Base-by-base conservation (phyloP, 106 monocot species). In the Narthecium ossifragum region DNA sequence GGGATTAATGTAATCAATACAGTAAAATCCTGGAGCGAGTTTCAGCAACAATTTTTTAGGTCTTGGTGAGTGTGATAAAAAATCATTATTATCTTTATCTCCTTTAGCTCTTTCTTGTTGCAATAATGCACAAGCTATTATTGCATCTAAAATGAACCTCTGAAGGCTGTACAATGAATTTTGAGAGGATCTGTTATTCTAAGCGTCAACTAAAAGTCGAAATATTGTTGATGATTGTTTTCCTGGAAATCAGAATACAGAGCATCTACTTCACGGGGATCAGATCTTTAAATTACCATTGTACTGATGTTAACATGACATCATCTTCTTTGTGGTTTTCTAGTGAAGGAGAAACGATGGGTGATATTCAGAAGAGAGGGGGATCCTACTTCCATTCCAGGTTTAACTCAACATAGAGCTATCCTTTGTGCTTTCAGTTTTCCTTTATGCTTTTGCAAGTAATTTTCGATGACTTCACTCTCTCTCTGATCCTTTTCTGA, bases 271-370 rank as follows among this genome's bases (percentile, higher is more conserved):
- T n/a, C n/a, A n/a, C n/a, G n/a, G n/a, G n/a, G n/a, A n/a, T 43
- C 43, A 43, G 0, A 43, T 17, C 12, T 2, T 1, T 41, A 17
- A 14, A 14, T 2, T 41, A 12, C 7, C 11, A 41, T 43, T 13
- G 18, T 13, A 13, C 14, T 13, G 18, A 43, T 43, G 4, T 43
- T 43, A 17, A 43, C 24, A 26, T 40, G 20, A 41, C 23, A 2
- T 55, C 31, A 53, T 53, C 40, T 11, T 20, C 3, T 7, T 65
- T 52, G 23, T 7, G 28, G 54, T 60, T 31, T 2, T 54, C 14
- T 52, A 94, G 94, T 70, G 73, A 98, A 98, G 73, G 90, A 98
- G 71, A 98, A 84, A 64, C 71, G 93, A 63, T 90, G 90, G 86
- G 86, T 98, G 46, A 53, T 79, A 48, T 98, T 90, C 76, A 98